A percentile compares a stretch with the other conserved stretches of the same genome.
phyloP scores from a whole-genome alignment of 495 filamentous ascomycete genomes.

The Hyaloscypha hepaticicola region DNA sequence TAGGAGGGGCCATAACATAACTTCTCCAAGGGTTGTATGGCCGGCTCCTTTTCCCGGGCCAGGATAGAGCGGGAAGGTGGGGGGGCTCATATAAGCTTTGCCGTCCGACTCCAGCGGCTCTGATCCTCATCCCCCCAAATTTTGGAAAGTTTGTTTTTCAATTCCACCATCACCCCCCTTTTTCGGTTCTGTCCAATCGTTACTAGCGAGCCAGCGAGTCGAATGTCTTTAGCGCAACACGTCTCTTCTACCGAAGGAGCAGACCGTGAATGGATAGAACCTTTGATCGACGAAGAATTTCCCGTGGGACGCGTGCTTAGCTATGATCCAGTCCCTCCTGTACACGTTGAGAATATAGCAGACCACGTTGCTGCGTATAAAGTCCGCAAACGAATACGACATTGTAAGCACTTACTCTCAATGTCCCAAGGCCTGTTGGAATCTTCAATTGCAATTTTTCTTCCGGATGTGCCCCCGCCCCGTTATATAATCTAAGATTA shows the following conservation, averaged over 20 bases:
- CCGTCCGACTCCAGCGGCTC: too few species aligned
- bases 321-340: conserved; percentile 36
- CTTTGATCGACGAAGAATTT: conserved; percentile 25
- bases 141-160: too few species aligned
- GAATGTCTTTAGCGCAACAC: conserved; percentile 45
- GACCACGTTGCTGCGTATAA: conserved; percentile 46
- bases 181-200: not conserved
- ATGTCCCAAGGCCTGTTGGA: too few species aligned
- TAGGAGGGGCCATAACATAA: too few species aligned
- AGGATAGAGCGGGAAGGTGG: too few species aligned
- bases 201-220: not conserved
- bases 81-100: too few species aligned
- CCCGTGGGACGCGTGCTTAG: conserved; percentile 37
- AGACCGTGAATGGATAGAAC: conserved; percentile 37
- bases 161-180: not conserved
- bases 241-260: conserved; percentile 43
- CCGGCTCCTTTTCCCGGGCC: too few species aligned
- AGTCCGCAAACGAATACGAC: conserved; percentile 51
- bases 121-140: not conserved
- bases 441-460: too few species aligned
- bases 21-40: too few species aligned
- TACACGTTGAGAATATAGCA: conserved; percentile 27
- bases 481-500: too few species aligned
- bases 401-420: conserved; percentile 40
- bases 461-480: too few species aligned